Evolutionary conservation across 805 yeast genomes (phyloP).

Genomic region (Pichia paraexigua): DNA sequence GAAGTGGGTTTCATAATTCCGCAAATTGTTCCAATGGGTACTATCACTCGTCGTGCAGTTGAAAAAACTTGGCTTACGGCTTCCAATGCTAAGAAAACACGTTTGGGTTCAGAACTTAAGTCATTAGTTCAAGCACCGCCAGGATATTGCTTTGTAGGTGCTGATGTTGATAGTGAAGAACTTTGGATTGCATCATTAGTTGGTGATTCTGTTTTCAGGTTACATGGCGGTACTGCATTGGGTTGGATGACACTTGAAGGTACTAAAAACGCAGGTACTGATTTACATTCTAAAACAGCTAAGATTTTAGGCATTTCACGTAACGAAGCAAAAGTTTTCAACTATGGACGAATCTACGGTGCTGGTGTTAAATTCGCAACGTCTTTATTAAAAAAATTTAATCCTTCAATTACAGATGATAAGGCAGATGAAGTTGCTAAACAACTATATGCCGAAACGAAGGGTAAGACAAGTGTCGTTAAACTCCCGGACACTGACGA

Average conservation of each 20-base stretch:
- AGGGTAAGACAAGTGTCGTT: conserved; percentile 46
- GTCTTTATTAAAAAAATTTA: conserved; percentile 74
- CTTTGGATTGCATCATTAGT: conserved; percentile 95
- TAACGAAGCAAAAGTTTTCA: conserved; percentile 89
- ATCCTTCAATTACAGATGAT: conserved; percentile 55
- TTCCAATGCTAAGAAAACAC: conserved; percentile 75
- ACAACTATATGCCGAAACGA: conserved; percentile 69
- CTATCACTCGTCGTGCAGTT: conserved; percentile 91
- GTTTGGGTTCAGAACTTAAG: conserved; percentile 92
- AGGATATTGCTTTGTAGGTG: conserved; percentile 92
- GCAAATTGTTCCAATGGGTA: conserved; percentile 84
- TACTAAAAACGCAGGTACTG: conserved; percentile 83
- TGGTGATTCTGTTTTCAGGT: conserved; percentile 81
- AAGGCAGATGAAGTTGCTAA: conserved; percentile 63
- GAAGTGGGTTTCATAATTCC: conserved; percentile 74
- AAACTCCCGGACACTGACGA: conserved; percentile 6
- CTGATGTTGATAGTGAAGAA: conserved; percentile 98
- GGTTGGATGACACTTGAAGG: conserved; percentile 99
- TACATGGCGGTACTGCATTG: conserved; percentile 93
- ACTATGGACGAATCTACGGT: conserved; percentile 95
- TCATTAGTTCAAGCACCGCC: conserved; percentile 78
- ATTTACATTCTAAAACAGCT: conserved; percentile 91
- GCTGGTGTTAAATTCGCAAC: conserved; percentile 93
- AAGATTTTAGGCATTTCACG: conserved; percentile 80
- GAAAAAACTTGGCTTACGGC: conserved; percentile 98